phyloP scores from a whole-genome alignment of 176 grass and related monocot genomes.

The Raddia distichophylla region DNA sequence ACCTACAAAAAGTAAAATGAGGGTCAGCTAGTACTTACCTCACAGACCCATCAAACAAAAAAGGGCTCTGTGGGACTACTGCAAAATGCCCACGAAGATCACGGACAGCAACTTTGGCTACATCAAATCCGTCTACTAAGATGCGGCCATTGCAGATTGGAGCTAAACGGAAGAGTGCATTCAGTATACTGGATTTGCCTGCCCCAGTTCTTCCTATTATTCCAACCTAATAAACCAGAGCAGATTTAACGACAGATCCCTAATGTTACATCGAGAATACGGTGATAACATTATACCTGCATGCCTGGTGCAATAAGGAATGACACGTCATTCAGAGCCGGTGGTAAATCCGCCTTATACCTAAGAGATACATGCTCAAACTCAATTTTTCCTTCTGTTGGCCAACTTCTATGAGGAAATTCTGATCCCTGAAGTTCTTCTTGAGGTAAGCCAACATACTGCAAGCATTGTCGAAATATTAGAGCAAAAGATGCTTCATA shows the following conservation, averaged over 20 bases:
- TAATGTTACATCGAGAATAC: constrained; percentile 16
- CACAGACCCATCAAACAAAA: constrained; percentile 90
- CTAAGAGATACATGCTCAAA: constrained; percentile 81
- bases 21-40: constrained; percentile 52
- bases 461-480: constrained; percentile 31
- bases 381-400: constrained; percentile 70
- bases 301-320: constrained; percentile 71
- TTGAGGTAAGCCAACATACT: constrained; percentile 85
- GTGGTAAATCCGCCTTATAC: constrained; percentile 74
- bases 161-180: constrained; percentile 80
- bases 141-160: constrained; percentile 75
- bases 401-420: constrained; percentile 59
- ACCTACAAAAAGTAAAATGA: constrained; percentile 28
- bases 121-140: constrained; percentile 73
- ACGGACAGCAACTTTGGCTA: constrained; percentile 65
- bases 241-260: neutral
- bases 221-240: constrained; percentile 69
- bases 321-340: constrained; percentile 70
- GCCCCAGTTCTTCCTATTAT: constrained; percentile 96
- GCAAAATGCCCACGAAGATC: constrained; percentile 76
- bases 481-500: constrained; percentile 18
- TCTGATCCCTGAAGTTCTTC: constrained; percentile 72
- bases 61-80: constrained; percentile 88
- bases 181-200: constrained; percentile 94
- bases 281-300: constrained; percentile 53